A percentile compares a stretch with the other conserved stretches of the same genome.
phyloP scores from a whole-genome alignment of 2,329 filamentous ascomycete genomes.

The Verticillium zaregamsianum region DNA sequence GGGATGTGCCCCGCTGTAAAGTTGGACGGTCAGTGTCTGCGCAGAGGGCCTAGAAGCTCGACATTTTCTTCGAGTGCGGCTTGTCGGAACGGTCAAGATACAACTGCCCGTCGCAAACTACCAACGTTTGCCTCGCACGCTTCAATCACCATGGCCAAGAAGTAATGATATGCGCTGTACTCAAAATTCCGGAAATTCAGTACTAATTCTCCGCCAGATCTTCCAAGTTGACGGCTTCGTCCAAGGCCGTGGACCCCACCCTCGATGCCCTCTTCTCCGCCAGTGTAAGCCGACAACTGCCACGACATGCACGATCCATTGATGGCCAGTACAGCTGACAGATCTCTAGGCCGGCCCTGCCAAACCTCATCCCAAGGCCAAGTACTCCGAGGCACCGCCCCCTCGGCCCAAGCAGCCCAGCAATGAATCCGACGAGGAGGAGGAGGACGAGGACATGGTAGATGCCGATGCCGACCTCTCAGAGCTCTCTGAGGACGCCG shows the following conservation, averaged over 20 bases:
- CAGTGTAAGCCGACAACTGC: conserved; percentile 49
- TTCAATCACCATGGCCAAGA: conserved; percentile 11
- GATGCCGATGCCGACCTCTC: conserved; percentile 13
- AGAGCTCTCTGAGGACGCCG: conserved; percentile 4
- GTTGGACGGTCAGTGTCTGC: conserved; percentile 1
- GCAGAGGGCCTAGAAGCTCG: background rate
- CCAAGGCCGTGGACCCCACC: conserved; percentile 61
- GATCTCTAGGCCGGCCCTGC: conserved; percentile 46
- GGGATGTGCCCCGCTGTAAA: conserved; percentile 12
- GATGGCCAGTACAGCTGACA: conserved; percentile 11
- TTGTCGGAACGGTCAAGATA: background rate
- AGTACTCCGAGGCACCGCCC: conserved; percentile 35
- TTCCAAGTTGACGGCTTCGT: conserved; percentile 33
- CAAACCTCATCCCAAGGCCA: conserved; percentile 37
- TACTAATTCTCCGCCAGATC: conserved; percentile 9
- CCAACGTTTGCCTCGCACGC: background rate
- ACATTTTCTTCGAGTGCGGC: background rate
- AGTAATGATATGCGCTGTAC: conserved; percentile 4
- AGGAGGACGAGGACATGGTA: conserved; percentile 22
- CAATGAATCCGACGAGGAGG: conserved; percentile 21
- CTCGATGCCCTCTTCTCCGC: conserved; percentile 67
- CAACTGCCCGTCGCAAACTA: conserved; percentile 1
- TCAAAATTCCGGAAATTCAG: background rate
- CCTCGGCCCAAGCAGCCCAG: conserved; percentile 27
- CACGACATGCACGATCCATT: conserved; percentile 38